Percentiles rank a stretch among this genome's conserved stretches.
phyloP scores from a whole-genome alignment of 257 asterid species.

The Eustoma russellianum region DNA sequence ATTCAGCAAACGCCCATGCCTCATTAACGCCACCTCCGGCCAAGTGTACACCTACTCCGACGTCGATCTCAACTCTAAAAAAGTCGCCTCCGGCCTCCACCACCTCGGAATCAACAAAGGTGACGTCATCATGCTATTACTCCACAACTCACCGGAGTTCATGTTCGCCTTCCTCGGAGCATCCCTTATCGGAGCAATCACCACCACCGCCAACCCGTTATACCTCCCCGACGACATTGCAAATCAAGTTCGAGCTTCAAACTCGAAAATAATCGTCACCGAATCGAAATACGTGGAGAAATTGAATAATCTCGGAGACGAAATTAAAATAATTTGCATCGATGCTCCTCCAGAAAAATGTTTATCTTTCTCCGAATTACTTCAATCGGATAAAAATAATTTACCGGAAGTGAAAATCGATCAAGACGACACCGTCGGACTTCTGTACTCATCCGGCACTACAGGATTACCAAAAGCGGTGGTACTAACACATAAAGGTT shows the following conservation, averaged over 20 bases:
- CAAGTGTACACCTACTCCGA: conserved; percentile 4
- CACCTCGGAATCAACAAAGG: conserved; percentile 8
- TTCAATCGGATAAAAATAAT: not conserved
- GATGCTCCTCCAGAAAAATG: not conserved
- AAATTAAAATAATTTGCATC: conserved; percentile 8
- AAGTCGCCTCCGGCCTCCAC: conserved; percentile 7
- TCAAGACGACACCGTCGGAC: conserved; percentile 6
- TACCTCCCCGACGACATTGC: conserved; percentile 12
- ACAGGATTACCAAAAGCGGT: conserved; percentile 13
- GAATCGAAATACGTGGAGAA: conserved; percentile 6
- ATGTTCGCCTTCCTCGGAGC: conserved; percentile 19
- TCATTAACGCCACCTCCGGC: conserved; percentile 13
- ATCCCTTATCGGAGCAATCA: conserved; percentile 5
- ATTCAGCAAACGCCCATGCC: conserved; percentile 13
- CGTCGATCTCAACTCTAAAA: conserved; percentile 10
- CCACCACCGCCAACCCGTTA: conserved; percentile 15
- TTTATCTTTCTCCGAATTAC: conserved; percentile 8
- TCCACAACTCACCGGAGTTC: conserved; percentile 17
- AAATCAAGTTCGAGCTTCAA: conserved; percentile 15
- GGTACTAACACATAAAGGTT: conserved; percentile 19
- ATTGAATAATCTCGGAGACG: not conserved
- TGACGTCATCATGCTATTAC: conserved; percentile 15
- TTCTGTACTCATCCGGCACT: conserved; percentile 19
- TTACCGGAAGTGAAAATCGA: conserved; percentile 10
- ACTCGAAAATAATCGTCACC: conserved; percentile 10